These are phyloP conservation scores for Pharnaceum exiguum DNA, from an alignment of 148 eudicot genomes.

Conservation along the genomic window DNA sequence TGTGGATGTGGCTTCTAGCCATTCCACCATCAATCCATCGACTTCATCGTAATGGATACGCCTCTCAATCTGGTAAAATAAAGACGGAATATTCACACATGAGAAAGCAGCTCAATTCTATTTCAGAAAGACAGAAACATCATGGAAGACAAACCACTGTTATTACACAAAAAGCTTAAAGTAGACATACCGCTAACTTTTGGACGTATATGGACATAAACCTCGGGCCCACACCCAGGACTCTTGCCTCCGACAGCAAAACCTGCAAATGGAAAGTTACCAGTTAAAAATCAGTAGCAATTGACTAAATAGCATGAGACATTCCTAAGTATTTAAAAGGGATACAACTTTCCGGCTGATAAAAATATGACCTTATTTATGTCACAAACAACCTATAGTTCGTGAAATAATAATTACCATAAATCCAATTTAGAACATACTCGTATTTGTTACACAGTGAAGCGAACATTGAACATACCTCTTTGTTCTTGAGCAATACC, in stretches of 20 bases:
- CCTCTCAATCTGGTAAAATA: slow-evolving; percentile 58
- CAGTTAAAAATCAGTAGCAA: no score
- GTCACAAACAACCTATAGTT: no score
- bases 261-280: slow-evolving; percentile 43
- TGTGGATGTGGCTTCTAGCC: slow-evolving; percentile 83
- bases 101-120: neutral
- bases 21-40: slow-evolving; percentile 70
- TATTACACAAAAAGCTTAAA: neutral
- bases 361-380: no score
- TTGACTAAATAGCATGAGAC: no score
- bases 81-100: neutral
- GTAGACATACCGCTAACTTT: slow-evolving; percentile 63
- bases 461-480: slow-evolving; percentile 43
- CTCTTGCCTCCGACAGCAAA: slow-evolving; percentile 72
- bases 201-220: slow-evolving; percentile 83
- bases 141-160: neutral
- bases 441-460: neutral
- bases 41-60: slow-evolving; percentile 87
- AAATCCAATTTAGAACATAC: neutral
- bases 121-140: neutral
- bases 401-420: no score
- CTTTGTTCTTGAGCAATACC: slow-evolving; percentile 64
- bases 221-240: slow-evolving; percentile 82
- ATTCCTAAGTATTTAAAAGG: no score
- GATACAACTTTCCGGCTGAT: no score